Base-by-base conservation (phyloP, 495 filamentous ascomycete genomes). In the Darksidea phi region DNA sequence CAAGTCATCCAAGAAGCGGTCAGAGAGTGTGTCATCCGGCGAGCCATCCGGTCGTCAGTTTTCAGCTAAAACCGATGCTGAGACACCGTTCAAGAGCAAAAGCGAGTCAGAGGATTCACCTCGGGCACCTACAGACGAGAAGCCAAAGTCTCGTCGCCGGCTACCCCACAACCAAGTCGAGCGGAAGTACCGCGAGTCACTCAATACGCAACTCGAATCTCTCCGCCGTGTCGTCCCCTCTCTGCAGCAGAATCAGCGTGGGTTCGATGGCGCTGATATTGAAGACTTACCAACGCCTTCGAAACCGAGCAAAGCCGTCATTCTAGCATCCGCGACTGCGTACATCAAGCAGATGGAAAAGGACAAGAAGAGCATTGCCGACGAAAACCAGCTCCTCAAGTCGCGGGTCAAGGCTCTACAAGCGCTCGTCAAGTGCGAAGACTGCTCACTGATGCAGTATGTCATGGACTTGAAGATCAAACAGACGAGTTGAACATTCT, bases 301-400 rank as follows among this genome's bases (percentile, higher is more conserved):
- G 3, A 71, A 71, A 41, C 68, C 68, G 10, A 68, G 66, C 59
- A 71, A 71, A 57, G 66, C 68, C 25, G 59, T 69, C 23, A 57
- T 71, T 21, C 63, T 71, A 2, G 66, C 68, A 11, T 66, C 57
- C 17, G 68, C 68, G 21, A 69, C 68, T 3, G 61, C 66, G 1
- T 69, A 71, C 60, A 68, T 71, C 66, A 67, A 67, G 66, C 68
- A 71, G 56, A 61, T 71, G 53, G 68, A 71, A 54, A 63, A 64
- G 41, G 66, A 71, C 25, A 66, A 62, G 56, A 61, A 64, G 53
- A 25, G 21, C 20, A 13, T 67, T 15, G 48, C 23, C 11, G 63
- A 69, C 15, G 66, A 69, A 51, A 71, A 71, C 46, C 53, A 53
- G 62, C 37, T 67, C 7, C 52, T 71, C 15, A 41, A 45, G 32